A percentile compares a stretch with the other conserved stretches of the same genome.
Conservation (phyloP, 176 grass and related monocot genomes). For the Oryza officinalis region DNA sequence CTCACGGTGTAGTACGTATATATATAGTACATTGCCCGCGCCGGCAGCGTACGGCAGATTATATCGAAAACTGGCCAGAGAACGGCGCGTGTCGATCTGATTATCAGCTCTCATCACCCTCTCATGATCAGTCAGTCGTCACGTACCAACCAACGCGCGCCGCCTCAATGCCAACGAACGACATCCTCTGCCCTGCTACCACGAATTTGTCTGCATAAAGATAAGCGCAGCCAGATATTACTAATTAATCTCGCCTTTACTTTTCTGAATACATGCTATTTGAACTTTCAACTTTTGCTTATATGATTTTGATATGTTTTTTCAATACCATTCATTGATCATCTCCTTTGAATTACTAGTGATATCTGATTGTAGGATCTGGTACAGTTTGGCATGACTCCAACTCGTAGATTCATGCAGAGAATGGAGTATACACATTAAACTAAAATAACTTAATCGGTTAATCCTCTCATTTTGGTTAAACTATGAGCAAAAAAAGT, state of each 20-base stretch:
- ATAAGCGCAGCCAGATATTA: background rate
- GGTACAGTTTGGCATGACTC: background rate
- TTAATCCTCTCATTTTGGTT: background rate
- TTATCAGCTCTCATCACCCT: too few species aligned
- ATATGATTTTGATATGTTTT: background rate
- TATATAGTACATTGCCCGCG: background rate
- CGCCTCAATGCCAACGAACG: background rate
- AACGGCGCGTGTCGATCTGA: too few species aligned
- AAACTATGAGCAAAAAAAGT: background rate
- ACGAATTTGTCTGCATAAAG: background rate
- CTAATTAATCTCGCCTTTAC: background rate
- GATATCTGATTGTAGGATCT: background rate
- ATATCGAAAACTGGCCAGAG: too few species aligned
- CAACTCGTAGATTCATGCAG: background rate
- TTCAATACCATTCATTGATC: background rate
- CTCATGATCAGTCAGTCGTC: too few species aligned
- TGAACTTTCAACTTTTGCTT: background rate
- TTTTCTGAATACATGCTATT: background rate
- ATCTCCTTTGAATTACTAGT: background rate
- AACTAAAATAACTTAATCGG: too few species aligned
- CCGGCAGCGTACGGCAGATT: too few species aligned
- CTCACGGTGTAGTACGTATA: background rate
- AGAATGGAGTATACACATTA: background rate
- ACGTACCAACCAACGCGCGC: too few species aligned
- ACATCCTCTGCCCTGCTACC: background rate